Percentiles rank a stretch among this genome's conserved stretches.
Conservation (phyloP, 495 filamentous ascomycete genomes). For the Xylaria acuta region DNA sequence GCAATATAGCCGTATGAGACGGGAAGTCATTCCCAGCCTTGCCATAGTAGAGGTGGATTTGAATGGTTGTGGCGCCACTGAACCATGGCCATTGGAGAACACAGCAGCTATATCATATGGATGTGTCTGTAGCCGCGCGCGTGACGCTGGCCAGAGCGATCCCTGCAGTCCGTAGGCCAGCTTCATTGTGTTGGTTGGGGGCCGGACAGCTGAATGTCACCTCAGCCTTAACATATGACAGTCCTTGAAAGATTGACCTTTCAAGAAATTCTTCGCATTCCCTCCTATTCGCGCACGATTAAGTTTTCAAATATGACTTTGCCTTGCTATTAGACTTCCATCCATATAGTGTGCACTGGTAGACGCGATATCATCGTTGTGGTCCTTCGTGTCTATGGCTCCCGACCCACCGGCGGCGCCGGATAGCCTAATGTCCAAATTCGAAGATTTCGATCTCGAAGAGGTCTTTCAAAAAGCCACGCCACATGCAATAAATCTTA, state of each 20-base stretch:
- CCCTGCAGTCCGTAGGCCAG: slow-evolving; percentile 15
- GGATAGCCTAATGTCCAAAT: slow-evolving; percentile 37
- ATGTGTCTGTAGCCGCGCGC: slow-evolving; percentile 12
- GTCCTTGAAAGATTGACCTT: neutral
- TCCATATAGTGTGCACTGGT: neutral
- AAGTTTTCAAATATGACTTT: neutral
- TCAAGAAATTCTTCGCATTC: neutral
- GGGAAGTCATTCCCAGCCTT: neutral
- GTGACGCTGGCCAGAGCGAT: slow-evolving; percentile 11
- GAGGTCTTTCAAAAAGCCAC: slow-evolving; percentile 52
- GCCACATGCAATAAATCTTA: slow-evolving; percentile 41
- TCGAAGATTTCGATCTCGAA: slow-evolving; percentile 63
- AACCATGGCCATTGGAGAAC: neutral
- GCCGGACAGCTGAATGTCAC: slow-evolving; percentile 8
- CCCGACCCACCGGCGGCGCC: slow-evolving; percentile 6
- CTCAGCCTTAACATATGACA: neutral
- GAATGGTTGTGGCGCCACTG: slow-evolving; percentile 16
- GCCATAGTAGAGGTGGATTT: neutral
- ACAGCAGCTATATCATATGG: neutral
- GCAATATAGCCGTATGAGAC: neutral
- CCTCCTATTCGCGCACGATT: neutral
- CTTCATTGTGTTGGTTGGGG: slow-evolving; percentile 18
- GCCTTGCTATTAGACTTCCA: neutral
- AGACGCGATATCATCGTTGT: neutral
- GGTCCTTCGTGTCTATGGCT: slow-evolving; percentile 20